phyloP scores from a whole-genome alignment of 1,284 basidiomycete species.

The Pseudozyma sp. region DNA sequence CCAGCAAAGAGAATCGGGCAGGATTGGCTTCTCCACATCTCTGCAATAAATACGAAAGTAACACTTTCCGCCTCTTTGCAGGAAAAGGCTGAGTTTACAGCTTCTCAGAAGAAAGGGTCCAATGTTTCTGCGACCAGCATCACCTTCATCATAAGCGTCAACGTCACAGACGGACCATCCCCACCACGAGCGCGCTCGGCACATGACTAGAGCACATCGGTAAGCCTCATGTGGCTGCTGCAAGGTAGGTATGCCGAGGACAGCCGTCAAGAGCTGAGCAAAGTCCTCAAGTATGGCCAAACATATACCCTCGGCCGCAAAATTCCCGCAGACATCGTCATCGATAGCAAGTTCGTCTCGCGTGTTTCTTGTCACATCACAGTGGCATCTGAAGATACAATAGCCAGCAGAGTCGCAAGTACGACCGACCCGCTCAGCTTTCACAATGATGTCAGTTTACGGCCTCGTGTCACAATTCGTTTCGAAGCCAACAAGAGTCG shows the following conservation, averaged over 20 bases:
- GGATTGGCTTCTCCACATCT: no score
- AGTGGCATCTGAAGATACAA: conserved; percentile 26
- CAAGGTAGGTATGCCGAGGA: conserved; percentile 51
- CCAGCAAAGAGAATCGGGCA: no score
- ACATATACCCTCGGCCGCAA: conserved; percentile 58
- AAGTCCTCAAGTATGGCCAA: conserved; percentile 54
- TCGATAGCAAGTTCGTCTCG: conserved; percentile 57
- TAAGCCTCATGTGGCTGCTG: conserved; percentile 51
- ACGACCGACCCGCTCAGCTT: conserved; percentile 23
- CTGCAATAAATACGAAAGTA: no score
- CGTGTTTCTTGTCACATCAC: conserved; percentile 43
- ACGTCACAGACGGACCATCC: neutral
- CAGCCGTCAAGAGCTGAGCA: conserved; percentile 39
- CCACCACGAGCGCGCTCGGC: neutral
- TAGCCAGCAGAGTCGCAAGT: conserved; percentile 6
- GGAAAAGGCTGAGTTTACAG: no score
- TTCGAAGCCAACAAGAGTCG: conserved; percentile 54
- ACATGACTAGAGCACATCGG: neutral
- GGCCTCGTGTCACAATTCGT: conserved; percentile 46
- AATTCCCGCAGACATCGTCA: conserved; percentile 57
- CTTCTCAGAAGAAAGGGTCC: no score
- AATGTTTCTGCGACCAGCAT: no score
- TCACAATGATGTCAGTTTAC: conserved; percentile 20
- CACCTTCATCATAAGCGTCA: no score
- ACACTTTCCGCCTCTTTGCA: no score